Evolutionary conservation across 768 basidiomycete genomes (phyloP).

Genomic region (Cystobasidiopsis lactophilus): DNA sequence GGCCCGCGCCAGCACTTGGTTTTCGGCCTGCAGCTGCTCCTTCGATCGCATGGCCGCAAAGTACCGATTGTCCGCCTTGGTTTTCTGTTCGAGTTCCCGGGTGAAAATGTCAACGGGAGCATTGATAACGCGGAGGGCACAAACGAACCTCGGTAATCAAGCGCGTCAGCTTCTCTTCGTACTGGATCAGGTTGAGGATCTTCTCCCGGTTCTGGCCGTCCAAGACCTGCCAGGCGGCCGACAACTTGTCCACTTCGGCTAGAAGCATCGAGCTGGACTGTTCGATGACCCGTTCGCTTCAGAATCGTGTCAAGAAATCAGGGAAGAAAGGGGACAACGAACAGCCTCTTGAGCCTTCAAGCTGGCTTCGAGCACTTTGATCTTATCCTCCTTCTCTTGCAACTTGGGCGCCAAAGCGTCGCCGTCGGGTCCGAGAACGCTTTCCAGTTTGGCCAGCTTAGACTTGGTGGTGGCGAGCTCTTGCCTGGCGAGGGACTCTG

Average conservation of each 20-base stretch:
- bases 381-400: constrained; percentile 43
- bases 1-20: constrained; percentile 11
- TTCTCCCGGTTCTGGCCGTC: constrained; percentile 64
- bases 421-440: constrained; percentile 36
- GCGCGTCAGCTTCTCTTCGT: constrained; percentile 53
- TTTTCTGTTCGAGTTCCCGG: constrained; percentile 62
- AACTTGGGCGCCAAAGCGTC: constrained; percentile 36
- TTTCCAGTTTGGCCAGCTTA: constrained; percentile 38
- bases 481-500: constrained; percentile 21
- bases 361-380: constrained; percentile 40
- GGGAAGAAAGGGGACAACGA: constrained; percentile 15
- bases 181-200: constrained; percentile 49
- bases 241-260: constrained; percentile 62
- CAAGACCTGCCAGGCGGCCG: constrained; percentile 62
- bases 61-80: constrained; percentile 87
- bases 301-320: too few relatives aligned
- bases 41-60: constrained; percentile 74
- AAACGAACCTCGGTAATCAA: constrained; percentile 51
- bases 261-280: constrained; percentile 58
- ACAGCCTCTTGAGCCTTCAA: constrained; percentile 46
- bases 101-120: too few relatives aligned
- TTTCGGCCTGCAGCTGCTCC: constrained; percentile 36
- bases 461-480: constrained; percentile 14
- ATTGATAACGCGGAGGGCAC: constrained; percentile 14
- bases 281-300: too few relatives aligned